Base-by-base conservation (phyloP, 2,329 filamentous ascomycete genomes). In the Blumeriella jaapii region DNA sequence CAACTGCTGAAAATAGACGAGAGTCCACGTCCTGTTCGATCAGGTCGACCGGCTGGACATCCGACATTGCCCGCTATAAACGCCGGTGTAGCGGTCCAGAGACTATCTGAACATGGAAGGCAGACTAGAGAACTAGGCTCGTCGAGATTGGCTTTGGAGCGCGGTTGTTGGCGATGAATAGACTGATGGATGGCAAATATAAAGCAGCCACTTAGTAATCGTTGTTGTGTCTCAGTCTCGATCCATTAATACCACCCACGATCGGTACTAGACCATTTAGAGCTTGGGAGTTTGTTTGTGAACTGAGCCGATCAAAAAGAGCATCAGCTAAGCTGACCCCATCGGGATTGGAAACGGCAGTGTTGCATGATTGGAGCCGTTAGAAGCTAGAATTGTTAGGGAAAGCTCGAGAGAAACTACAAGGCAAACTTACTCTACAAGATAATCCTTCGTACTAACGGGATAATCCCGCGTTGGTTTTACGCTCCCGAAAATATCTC, bases 21-120 rank as follows among this genome's bases (percentile, higher is more conserved):
- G 39, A 20, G 4, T 31, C 33, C 7, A 34, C 12, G 10, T 45
- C 37, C 14, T 41, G 34, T 28, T 47, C 39, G 13, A 48, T 13
- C 6, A 39, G 28, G 10, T 46, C 38, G 17, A 49, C 34, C 18
- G 41, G 35, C 20, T 45, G 39, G 11, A 26, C 13, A 30, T 40
- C 26, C 10, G 41, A 29, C 4, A 11, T 22, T 23, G 41, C 27
- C 29, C 34, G 27, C 12, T 38, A 36, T 16, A 51, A 44, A 20
- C 60, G 59, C 72, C 72, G 76, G 31, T 60, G 55, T 13, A 62
- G 69, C 65, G 32, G 63, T 60, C 72, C 72, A 76, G 20, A 69
- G 60, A 18, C 52, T 50, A 23, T 60, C 54, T 14, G 61, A 67
- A 29, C 47, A 49, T 4, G 51, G 52, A 12, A 45, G 28, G 23